Percentiles rank a stretch among this genome's conserved stretches.
phyloP scores from a whole-genome alignment of 257 asterid species.

The Primulina huaijiensis region DNA sequence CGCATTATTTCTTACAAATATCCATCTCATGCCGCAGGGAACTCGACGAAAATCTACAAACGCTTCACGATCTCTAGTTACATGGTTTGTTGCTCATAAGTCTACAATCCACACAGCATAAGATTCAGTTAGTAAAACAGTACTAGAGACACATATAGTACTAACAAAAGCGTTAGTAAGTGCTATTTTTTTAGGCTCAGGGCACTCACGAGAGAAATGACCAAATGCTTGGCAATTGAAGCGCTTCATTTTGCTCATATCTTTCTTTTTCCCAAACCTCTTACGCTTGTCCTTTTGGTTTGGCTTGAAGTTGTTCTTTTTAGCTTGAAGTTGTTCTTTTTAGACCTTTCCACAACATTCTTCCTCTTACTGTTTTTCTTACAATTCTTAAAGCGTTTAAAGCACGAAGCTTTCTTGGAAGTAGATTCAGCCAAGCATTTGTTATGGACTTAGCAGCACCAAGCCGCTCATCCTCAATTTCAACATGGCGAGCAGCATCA shows the following conservation, averaged over 20 bases:
- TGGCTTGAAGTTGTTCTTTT: too few relatives aligned
- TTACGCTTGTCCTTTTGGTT: not conserved
- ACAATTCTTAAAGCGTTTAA: too few relatives aligned
- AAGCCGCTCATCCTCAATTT: too few relatives aligned
- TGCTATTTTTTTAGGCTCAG: not conserved
- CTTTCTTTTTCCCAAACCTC: not conserved
- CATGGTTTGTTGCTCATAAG: not conserved
- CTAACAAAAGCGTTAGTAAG: not conserved
- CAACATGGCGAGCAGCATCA: too few relatives aligned
- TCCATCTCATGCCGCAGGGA: not conserved
- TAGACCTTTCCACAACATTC: too few relatives aligned
- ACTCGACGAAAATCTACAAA: conserved; percentile 2
- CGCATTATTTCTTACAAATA: conserved; percentile 4
- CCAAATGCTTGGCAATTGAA: not conserved
- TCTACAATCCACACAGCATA: not conserved
- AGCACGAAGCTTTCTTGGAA: too few relatives aligned
- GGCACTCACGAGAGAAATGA: not conserved
- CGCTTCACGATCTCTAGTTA: not conserved
- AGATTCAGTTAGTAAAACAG: too few relatives aligned
- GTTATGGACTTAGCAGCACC: too few relatives aligned
- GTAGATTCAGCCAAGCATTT: too few relatives aligned
- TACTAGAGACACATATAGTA: not conserved
- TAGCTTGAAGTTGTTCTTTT: too few relatives aligned
- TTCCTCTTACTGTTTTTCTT: too few relatives aligned
- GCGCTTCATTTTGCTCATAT: not conserved